phyloP scores from a whole-genome alignment of 345 rosid genomes.

The Psidium guajava region DNA sequence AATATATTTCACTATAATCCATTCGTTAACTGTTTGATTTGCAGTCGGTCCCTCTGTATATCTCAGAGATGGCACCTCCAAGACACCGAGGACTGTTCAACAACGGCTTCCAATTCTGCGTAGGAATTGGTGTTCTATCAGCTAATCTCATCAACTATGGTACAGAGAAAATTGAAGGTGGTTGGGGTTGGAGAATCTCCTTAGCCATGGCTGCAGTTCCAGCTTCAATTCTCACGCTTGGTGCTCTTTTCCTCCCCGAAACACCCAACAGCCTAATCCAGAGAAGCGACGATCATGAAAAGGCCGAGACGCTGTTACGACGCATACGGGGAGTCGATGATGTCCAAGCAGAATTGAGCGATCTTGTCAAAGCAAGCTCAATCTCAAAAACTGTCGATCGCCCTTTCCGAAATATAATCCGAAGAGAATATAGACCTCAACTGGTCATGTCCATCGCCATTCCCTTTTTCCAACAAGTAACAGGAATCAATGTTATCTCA shows the following conservation, averaged over 20 bases:
- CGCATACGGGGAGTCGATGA: conserved; percentile 44
- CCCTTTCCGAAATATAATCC: conserved; percentile 32
- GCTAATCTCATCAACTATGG: conserved; percentile 58
- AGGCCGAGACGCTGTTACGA: conserved; percentile 35
- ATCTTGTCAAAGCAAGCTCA: conserved; percentile 43
- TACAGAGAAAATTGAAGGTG: conserved; percentile 43
- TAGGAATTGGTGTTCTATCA: conserved; percentile 45
- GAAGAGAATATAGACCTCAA: conserved; percentile 51
- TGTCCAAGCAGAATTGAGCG: conserved; percentile 49
- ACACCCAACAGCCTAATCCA: conserved; percentile 67
- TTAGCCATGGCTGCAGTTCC: conserved; percentile 60
- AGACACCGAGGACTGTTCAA: conserved; percentile 67
- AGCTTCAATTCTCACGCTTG: conserved; percentile 43
- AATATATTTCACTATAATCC: background rate
- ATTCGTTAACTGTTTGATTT: background rate
- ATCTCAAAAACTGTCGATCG: conserved; percentile 16
- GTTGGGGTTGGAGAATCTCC: conserved; percentile 77
- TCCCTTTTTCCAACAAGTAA: conserved; percentile 69
- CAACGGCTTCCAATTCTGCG: conserved; percentile 60
- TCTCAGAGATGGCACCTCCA: conserved; percentile 82
- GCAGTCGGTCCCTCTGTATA: conserved; percentile 69
- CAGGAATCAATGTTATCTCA: conserved; percentile 60
- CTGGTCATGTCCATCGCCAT: conserved; percentile 56
- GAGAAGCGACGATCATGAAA: conserved; percentile 7
- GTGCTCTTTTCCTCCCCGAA: conserved; percentile 58